Base-by-base conservation (phyloP, 2,329 filamentous ascomycete genomes). In the Huntiella decipiens region DNA sequence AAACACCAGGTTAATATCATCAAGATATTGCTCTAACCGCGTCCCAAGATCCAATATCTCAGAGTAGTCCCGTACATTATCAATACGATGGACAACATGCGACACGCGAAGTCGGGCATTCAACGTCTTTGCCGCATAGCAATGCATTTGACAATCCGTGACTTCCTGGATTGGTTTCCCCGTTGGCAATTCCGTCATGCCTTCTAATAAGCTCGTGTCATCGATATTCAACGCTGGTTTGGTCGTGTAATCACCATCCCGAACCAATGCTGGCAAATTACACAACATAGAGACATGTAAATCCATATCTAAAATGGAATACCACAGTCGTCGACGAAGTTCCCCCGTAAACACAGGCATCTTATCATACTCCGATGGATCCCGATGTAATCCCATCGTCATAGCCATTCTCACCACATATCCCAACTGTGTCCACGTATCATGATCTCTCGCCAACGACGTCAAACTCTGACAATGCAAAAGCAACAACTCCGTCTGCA, bases 311-410 rank as follows among this genome's bases (percentile, higher is more conserved):
- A 73, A 57, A 36, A 74, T 66, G 3, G 69, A 70, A 43, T 65
- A 72, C 71, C 71, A 74, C 17, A 74, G 54, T 49, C 67, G 63
- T n/a, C 71, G 62, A 32, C 71, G 60, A 50, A 67, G 62, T 55
- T 74, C 71, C n/a, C 64, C 65, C 38, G 66, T 61, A 52, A 71
- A 74, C 0, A 67, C 60, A 4, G 62, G 60, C 44, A 74, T 65
- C 28, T 65, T 63, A 19, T 63, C 61, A 46, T 68, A 72, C 51
- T 74, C 71, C 11, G 66, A 66, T 2, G 71, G 69, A 45, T 74
- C 71, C 3, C 70, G 64, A 52, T 74, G 71, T 40, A 74, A 58
- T 3, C 70, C 71, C 69, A 74, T 73, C 2, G 66, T 68, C 70
- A 74, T 74, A 28, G 69, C 71, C 60, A 71, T 68, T 12, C 71